A percentile compares a stretch with the other conserved stretches of the same genome.
These are phyloP conservation scores for Scutellaria barbata DNA, from an alignment of 257 asterid species.

Conservation along the genomic window DNA sequence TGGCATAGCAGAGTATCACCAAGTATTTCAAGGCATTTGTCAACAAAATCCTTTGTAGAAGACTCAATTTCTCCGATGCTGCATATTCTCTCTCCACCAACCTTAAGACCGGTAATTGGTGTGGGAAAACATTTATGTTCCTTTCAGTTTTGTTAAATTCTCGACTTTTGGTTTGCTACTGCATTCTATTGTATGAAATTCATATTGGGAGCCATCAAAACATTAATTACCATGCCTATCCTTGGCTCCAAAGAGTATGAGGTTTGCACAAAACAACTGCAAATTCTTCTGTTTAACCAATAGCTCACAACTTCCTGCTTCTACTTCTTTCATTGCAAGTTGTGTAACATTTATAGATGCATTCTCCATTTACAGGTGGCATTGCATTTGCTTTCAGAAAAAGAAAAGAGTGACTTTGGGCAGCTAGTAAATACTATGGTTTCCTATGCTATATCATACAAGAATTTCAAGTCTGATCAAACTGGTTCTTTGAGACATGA, in stretches of 20 bases:
- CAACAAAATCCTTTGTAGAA: slow-evolving; percentile 77
- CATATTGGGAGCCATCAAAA: slow-evolving; percentile 16
- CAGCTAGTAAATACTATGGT: slow-evolving; percentile 81
- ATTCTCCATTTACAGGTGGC: slow-evolving; percentile 67
- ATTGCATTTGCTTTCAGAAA: slow-evolving; percentile 79
- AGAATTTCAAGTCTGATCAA: slow-evolving; percentile 63
- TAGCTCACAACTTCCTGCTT: slow-evolving; percentile 24
- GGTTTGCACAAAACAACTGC: slow-evolving; percentile 9
- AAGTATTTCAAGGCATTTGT: slow-evolving; percentile 85
- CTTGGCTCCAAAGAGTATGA: neutral
- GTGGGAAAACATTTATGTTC: slow-evolving; percentile 23
- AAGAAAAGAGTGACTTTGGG: slow-evolving; percentile 62
- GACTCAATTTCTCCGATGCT: slow-evolving; percentile 75
- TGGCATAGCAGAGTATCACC: slow-evolving; percentile 84
- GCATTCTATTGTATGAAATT: neutral
- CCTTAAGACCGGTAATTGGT: slow-evolving; percentile 80
- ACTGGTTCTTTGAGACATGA: slow-evolving; percentile 52
- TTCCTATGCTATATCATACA: slow-evolving; percentile 82
- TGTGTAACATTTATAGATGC: slow-evolving; percentile 35
- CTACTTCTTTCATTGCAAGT: slow-evolving; percentile 15
- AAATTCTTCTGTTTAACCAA: slow-evolving; percentile 5
- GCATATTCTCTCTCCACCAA: slow-evolving; percentile 88
- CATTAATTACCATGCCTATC: neutral
- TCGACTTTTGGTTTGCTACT: slow-evolving; percentile 15
- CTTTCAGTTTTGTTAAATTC: slow-evolving; percentile 29